A percentile compares a stretch with the other conserved stretches of the same genome.
Conservation (phyloP, 306 rosid species). For the Vachellia collinsii region DNA sequence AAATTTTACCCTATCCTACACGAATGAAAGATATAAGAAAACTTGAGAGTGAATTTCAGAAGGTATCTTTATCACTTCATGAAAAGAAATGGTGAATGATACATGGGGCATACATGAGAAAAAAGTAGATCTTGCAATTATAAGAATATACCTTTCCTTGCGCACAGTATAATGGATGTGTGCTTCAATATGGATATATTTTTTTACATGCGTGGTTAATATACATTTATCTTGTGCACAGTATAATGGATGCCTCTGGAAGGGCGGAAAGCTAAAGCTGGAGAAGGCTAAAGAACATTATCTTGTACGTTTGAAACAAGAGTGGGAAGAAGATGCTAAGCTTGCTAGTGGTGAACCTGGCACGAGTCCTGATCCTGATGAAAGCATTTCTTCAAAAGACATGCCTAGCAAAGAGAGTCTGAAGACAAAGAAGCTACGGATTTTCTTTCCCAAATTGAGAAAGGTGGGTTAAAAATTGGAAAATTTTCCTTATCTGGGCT, state of each 20-base stretch:
- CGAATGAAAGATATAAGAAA: too few relatives aligned
- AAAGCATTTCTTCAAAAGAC: conserved; percentile 30
- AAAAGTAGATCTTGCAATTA: not conserved
- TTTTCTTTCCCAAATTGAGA: conserved; percentile 74
- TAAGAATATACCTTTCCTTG: not conserved
- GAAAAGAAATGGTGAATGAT: not conserved
- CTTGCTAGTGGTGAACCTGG: conserved; percentile 6
- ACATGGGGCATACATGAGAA: not conserved
- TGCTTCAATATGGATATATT: not conserved
- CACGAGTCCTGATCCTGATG: conserved; percentile 2
- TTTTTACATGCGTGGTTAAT: not conserved
- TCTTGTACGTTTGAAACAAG: conserved; percentile 59
- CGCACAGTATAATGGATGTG: not conserved
- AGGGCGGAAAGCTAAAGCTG: conserved; percentile 81
- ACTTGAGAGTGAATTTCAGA: not conserved
- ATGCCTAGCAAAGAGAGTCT: conserved; percentile 29
- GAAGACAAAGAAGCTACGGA: conserved; percentile 46
- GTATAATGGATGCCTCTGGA: conserved; percentile 97
- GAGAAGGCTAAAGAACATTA: conserved; percentile 88
- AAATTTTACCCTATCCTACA: too few relatives aligned
- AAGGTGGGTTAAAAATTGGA: conserved; percentile 46
- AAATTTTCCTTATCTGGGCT: not conserved
- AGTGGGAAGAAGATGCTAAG: conserved; percentile 64
- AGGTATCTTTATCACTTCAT: not conserved
- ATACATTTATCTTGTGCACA: conserved; percentile 42